A percentile compares a stretch with the other conserved stretches of the same genome.
phyloP scores from a whole-genome alignment of 768 basidiomycete genomes.

The Xerocomellus amylosporus region DNA sequence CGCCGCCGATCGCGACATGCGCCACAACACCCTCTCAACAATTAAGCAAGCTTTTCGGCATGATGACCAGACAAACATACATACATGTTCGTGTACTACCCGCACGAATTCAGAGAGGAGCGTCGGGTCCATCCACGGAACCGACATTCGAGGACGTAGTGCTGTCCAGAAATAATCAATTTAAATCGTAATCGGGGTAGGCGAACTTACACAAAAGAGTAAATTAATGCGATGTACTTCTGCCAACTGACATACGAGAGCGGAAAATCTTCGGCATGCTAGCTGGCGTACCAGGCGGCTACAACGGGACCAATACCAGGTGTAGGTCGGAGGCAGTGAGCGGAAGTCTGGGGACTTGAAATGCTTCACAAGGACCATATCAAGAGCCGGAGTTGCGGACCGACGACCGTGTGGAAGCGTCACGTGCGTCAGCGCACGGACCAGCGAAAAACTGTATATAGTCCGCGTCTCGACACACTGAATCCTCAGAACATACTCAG shows the following conservation, averaged over 20 bases:
- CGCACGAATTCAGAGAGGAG: slow-evolving; percentile 56
- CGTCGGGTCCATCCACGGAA: slow-evolving; percentile 40
- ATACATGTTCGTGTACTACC: slow-evolving; percentile 35
- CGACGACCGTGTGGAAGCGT: neutral
- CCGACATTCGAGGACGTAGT: slow-evolving; percentile 31
- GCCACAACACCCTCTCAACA: slow-evolving; percentile 49
- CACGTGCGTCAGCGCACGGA: slow-evolving; percentile 32
- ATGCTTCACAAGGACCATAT: no score
- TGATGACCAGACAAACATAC: slow-evolving; percentile 9
- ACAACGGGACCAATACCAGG: slow-evolving; percentile 22
- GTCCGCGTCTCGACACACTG: slow-evolving; percentile 1
- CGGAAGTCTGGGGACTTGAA: neutral
- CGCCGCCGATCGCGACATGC: slow-evolving; percentile 62
- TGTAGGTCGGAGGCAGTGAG: neutral
- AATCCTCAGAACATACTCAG: slow-evolving; percentile 71
- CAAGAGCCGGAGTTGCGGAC: no score
- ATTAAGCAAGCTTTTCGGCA: neutral
- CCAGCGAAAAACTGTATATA: slow-evolving; percentile 39
- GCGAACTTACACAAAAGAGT: slow-evolving; percentile 55
- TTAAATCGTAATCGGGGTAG: no score
- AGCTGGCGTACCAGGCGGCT: slow-evolving; percentile 62
- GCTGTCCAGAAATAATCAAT: slow-evolving; percentile 16
- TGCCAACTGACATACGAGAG: slow-evolving; percentile 58
- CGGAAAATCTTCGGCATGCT: slow-evolving; percentile 49
- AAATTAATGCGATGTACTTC: slow-evolving; percentile 60